Conservation (phyloP, 106 monocot genomes). For the Triglochin maritima region DNA sequence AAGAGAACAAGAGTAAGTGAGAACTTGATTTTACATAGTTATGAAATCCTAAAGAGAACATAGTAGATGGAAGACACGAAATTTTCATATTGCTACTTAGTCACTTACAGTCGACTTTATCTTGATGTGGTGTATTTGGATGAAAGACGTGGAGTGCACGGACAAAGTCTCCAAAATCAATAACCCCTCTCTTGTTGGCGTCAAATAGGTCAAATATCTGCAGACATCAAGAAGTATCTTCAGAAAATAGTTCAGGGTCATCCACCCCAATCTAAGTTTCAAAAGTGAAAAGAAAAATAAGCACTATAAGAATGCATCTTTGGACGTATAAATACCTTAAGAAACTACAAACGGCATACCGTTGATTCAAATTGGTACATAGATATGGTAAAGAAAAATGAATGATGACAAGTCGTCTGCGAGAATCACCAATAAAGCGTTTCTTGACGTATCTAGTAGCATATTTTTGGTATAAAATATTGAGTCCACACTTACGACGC, state of each 20-base stretch:
- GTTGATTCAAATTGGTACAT: too few relatives aligned
- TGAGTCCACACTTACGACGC: too few relatives aligned
- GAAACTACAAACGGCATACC: too few relatives aligned
- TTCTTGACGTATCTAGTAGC: too few relatives aligned
- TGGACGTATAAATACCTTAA: too few relatives aligned
- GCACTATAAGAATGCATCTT: too few relatives aligned
- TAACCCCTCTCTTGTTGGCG: conserved; percentile 69
- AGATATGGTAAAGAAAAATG: too few relatives aligned
- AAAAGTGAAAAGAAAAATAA: not conserved
- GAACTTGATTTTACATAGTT: too few relatives aligned
- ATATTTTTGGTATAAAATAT: too few relatives aligned
- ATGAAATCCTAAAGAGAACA: not conserved
- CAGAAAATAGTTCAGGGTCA: not conserved
- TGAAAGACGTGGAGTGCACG: conserved; percentile 77
- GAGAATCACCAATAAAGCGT: too few relatives aligned
- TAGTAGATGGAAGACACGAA: not conserved
- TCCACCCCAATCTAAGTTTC: not conserved
- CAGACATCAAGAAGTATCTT: not conserved
- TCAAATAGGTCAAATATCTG: conserved; percentile 98
- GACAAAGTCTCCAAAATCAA: conserved; percentile 98
- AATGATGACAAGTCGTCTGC: too few relatives aligned
- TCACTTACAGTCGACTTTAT: conserved; percentile 83
- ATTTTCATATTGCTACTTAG: conserved; percentile 4
- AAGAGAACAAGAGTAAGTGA: too few relatives aligned
- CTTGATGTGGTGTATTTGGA: conserved; percentile 66